Conservation (phyloP, 495 filamentous ascomycete species). For the Hypoxylon rickii region DNA sequence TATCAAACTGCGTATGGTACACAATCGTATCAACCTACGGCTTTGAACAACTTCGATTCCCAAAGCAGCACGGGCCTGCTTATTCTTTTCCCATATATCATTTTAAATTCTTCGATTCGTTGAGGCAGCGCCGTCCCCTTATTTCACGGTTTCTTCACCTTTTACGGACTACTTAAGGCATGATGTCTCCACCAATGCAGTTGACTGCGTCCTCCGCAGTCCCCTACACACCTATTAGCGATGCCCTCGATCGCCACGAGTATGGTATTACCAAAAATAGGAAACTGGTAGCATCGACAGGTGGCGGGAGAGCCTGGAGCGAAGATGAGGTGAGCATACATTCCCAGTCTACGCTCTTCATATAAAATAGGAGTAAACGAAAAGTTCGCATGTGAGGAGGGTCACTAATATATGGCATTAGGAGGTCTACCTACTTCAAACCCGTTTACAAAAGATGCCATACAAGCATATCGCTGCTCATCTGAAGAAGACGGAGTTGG, state of each 20-base stretch:
- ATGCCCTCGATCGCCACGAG: slow-evolving; percentile 56
- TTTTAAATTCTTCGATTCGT: slow-evolving; percentile 31
- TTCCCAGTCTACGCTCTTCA: background rate
- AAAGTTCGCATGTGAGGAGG: too few species aligned
- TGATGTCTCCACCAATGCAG: slow-evolving; percentile 54
- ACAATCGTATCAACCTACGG: slow-evolving; percentile 19
- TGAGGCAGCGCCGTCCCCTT: slow-evolving; percentile 23
- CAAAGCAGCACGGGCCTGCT: slow-evolving; percentile 36
- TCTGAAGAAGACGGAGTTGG: slow-evolving; percentile 83
- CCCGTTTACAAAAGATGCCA: slow-evolving; percentile 81
- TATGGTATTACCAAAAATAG: slow-evolving; percentile 62
- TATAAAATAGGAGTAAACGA: too few species aligned
- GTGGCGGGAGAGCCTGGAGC: slow-evolving; percentile 75
- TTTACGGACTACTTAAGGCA: slow-evolving; percentile 13
- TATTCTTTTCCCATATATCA: slow-evolving; percentile 13
- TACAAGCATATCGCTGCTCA: slow-evolving; percentile 87
- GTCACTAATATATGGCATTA: slow-evolving; percentile 41
- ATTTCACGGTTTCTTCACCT: background rate
- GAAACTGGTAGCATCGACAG: slow-evolving; percentile 65
- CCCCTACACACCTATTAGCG: slow-evolving; percentile 51
- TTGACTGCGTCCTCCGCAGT: slow-evolving; percentile 46
- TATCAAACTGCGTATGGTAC: slow-evolving; percentile 5
- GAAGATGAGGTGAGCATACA: slow-evolving; percentile 69
- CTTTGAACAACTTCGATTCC: slow-evolving; percentile 36
- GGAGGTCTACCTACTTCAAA: slow-evolving; percentile 85